Conservation (phyloP, 306 rosid genomes). For the Castanea crenata region DNA sequence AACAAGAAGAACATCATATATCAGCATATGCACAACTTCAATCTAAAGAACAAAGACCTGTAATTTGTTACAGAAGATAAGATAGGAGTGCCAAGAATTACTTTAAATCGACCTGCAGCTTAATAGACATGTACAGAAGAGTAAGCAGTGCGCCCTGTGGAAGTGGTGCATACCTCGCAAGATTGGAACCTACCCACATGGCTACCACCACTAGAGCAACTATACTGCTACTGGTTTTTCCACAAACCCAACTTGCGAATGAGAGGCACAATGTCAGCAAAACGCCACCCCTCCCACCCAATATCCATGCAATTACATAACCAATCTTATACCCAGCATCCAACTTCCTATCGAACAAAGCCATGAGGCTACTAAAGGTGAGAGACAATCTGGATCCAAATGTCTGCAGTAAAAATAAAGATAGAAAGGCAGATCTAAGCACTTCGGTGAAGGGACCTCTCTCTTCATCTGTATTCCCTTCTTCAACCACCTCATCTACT, state of each 20-base stretch:
- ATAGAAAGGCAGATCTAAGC: conserved; percentile 60
- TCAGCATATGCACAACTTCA: conserved; percentile 26
- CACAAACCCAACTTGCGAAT: conserved; percentile 88
- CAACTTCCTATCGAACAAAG: conserved; percentile 65
- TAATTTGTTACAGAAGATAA: conserved; percentile 7
- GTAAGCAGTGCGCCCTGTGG: conserved; percentile 88
- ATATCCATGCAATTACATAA: conserved; percentile 70
- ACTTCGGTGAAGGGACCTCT: conserved; percentile 67
- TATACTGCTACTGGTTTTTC: conserved; percentile 82
- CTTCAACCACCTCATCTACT: conserved; percentile 46
- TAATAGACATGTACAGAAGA: conserved; percentile 86
- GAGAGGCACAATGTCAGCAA: conserved; percentile 73
- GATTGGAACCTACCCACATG: conserved; percentile 78
- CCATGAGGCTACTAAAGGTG: conserved; percentile 68
- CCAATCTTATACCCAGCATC: conserved; percentile 76
- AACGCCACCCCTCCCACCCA: conserved; percentile 83
- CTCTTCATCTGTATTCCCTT: conserved; percentile 33
- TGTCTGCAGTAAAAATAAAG: conserved; percentile 55
- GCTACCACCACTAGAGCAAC: conserved; percentile 78
- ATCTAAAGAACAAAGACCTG: not conserved
- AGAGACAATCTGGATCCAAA: conserved; percentile 68
- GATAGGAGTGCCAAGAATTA: conserved; percentile 10
- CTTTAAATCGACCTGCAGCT: conserved; percentile 57
- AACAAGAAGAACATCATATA: conserved; percentile 2
- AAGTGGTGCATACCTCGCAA: conserved; percentile 67